Conservation (phyloP, 1,139 yeast species). For the Nakaseomyces nivariensis region DNA sequence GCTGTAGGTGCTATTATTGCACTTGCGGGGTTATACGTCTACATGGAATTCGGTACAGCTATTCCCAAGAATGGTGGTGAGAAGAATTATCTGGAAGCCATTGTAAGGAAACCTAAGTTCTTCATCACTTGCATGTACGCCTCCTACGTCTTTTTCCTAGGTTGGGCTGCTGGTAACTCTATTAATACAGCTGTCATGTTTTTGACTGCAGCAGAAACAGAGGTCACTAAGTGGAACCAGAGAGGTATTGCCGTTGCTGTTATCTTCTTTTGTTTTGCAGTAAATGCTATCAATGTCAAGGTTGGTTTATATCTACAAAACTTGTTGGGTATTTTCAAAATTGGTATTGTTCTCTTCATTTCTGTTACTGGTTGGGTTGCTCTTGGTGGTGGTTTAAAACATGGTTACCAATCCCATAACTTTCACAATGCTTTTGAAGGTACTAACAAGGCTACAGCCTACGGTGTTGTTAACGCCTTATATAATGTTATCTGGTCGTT, state of each 20-base stretch:
- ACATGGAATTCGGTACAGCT: conserved; percentile 77
- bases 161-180: conserved; percentile 68
- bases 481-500: conserved; percentile 78
- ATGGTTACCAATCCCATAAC: conserved; percentile 46
- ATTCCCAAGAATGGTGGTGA: conserved; percentile 86
- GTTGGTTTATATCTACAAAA: conserved; percentile 63
- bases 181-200: conserved; percentile 30
- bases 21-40: conserved; percentile 61
- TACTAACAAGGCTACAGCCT: conserved; percentile 49
- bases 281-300: conserved; percentile 54
- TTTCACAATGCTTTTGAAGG: conserved; percentile 55
- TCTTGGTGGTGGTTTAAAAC: conserved; percentile 56
- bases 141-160: conserved; percentile 62
- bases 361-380: conserved; percentile 77
- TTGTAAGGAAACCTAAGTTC: conserved; percentile 58
- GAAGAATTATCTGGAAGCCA: conserved; percentile 69
- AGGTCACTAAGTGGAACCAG: conserved; percentile 64
- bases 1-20: conserved; percentile 68
- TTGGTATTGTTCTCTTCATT: conserved; percentile 57
- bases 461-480: conserved; percentile 67
- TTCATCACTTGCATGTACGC: conserved; percentile 69
- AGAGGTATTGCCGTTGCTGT: conserved; percentile 69
- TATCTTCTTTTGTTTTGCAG: conserved; percentile 57
- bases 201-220: conserved; percentile 61
- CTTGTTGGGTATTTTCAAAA: conserved; percentile 59